Base-by-base conservation (phyloP, 768 basidiomycete species). In the Tricholoma sp. region DNA sequence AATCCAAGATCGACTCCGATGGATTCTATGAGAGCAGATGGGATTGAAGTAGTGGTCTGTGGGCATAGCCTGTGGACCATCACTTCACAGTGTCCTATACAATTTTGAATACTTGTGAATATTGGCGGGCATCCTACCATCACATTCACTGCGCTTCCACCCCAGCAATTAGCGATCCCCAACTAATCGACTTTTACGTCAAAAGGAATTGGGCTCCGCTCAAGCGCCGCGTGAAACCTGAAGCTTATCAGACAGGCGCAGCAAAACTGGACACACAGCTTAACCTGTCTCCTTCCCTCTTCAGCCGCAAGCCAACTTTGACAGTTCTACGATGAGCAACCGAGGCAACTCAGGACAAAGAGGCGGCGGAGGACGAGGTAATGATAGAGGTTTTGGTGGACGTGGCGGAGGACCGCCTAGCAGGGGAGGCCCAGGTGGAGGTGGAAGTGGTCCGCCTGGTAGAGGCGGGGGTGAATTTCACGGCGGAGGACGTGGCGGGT, bases 381-480 rank as follows among this genome's bases (percentile, higher is more conserved):
- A 50, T 41, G 60, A 57, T 28, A 56, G 61, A 24, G 61, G 56
- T 15, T 47, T 57, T 2, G 55, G 59, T 24, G 54, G 67, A 50
- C 53, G 64, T 48, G 59, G 59, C 33, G 53, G 64, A 37, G 59
- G 68, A 2, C 24, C 24, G 24, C 24, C 24, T 24, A 24, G 24
- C 24, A 24, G 13, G 57, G 63, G 28, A 53, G 60, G 48, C 55
- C 57, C 28, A 36, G 20, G 33, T 24, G 53, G 60, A 29, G 64
- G 71, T 58, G 70, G n/a, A n/a, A n/a, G 70, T 18, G 66, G 62
- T 28, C 56, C 55, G 47, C 50, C 51, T 44, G 57, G 59, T 17
- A 61, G 67, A 56, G 68, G 68, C 34, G 66, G 68, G 28, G 62
- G 71, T 34, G 60, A 63, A 44, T 55, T 61, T 29, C 58, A 62